Evolutionary conservation across 768 basidiomycete species (phyloP), one percentile per base, ranked within the genome.

Genomic region (Boletus rex-veris): DNA sequence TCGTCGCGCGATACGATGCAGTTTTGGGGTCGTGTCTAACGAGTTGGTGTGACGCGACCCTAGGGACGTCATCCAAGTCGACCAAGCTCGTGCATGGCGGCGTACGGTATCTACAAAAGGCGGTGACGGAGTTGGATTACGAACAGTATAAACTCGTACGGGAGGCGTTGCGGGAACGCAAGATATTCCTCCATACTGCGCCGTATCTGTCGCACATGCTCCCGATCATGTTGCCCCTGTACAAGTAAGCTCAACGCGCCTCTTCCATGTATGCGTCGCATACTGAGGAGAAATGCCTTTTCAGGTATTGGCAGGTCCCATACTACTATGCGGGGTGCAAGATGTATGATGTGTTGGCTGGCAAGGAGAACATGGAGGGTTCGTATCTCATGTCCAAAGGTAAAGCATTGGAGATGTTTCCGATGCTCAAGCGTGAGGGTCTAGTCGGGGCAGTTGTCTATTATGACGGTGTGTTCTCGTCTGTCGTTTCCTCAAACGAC

Each of bases 81-180:
- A 98, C 97, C 1, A 98, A 99, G 70, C 86, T 99, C 48, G 96
- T 99, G 1, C 97, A 99, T 73, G 96, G 96, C 15, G 96, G 96
- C 37, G 96, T 98, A 3, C 84, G 96, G 1, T 99, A 99, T 71
- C 82, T 99, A 11, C 96, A 99, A 65, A 99, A 98, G 67, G 96
- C 96, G 4, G 81, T 98, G 35, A 82, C 95, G 64, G 95, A 96
- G 63, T 82, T 97, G 57, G 96, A 98, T 67, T 97, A 96, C 63
- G 93, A 93, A 66, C 92, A 95, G 68, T 95, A 86, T 77, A 97
- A 97, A 69, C 88, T 99, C 53, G 96, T 99, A 28, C 79, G 79
- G n/a, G 96, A 98, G 69, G 95, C 96, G 14, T 79, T 98, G 7
- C 88, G 92, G 61, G 97, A 99, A 73, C 82, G 96, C 30, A 80